Evolutionary conservation across 441 rosid genomes (phyloP).

Genomic region (Brassica balearica): DNA sequence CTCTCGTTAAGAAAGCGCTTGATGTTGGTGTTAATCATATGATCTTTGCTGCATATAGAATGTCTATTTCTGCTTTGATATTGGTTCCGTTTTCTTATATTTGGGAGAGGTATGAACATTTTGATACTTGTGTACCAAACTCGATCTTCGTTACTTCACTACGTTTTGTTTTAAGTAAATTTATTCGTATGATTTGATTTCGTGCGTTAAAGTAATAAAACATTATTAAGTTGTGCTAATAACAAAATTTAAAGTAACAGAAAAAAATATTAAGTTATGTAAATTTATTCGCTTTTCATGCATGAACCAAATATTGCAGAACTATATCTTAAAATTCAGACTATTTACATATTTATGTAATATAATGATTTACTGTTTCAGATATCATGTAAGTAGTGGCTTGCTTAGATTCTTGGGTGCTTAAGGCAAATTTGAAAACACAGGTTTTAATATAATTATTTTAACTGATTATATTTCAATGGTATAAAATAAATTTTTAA

Average conservation of each 20-base stretch:
- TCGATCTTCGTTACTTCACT: background rate
- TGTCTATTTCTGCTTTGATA: slow-evolving; percentile 53
- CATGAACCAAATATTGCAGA: no score
- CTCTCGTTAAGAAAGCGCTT: slow-evolving; percentile 56
- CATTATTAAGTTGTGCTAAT: no score
- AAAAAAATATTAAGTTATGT: no score
- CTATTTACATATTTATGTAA: background rate
- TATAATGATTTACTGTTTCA: background rate
- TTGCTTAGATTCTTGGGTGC: background rate
- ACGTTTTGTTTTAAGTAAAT: slow-evolving; percentile 1
- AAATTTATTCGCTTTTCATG: no score
- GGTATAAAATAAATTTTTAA: background rate
- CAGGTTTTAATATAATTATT: no score
- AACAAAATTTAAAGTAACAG: no score
- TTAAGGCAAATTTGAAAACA: background rate
- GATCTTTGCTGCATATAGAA: slow-evolving; percentile 59
- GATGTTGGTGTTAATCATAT: slow-evolving; percentile 59
- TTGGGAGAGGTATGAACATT: slow-evolving; percentile 57
- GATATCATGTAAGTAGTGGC: background rate
- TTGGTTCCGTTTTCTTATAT: slow-evolving; percentile 60
- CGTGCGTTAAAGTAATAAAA: background rate
- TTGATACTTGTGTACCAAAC: background rate
- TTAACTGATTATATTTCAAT: background rate
- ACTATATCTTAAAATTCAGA: no score
- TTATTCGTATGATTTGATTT: background rate